Percentiles rank a stretch among this genome's conserved stretches.
Conservation (phyloP, 129 eudicot genomes). For the carrot (Daucus carota) region DH1_v3.0 NC_030389.2:10257001-10257500, state of each 20-base stretch:
- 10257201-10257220: slow-evolving; percentile 24
- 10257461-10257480: too few species aligned
- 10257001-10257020: slow-evolving; percentile 37
- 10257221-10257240: not conserved
- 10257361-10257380: too few species aligned
- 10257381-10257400: too few species aligned
- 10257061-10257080: slow-evolving; percentile 42
- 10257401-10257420: too few species aligned
- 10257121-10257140: slow-evolving; percentile 53
- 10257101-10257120: slow-evolving; percentile 33
- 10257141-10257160: slow-evolving; percentile 41
- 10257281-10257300: too few species aligned
- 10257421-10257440: not conserved
- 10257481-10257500: too few species aligned
- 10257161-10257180: slow-evolving; percentile 38
- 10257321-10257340: too few species aligned
- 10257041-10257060: slow-evolving; percentile 20
- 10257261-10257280: not conserved
- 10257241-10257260: not conserved
- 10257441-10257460: too few species aligned
- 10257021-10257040: slow-evolving; percentile 36
- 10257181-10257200: slow-evolving; percentile 33
- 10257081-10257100: slow-evolving; percentile 37
- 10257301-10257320: too few species aligned
- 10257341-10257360: too few species aligned